Base-by-base conservation (phyloP, 2,329 filamentous ascomycete species). In the Chaetothyriales sp. region DNA sequence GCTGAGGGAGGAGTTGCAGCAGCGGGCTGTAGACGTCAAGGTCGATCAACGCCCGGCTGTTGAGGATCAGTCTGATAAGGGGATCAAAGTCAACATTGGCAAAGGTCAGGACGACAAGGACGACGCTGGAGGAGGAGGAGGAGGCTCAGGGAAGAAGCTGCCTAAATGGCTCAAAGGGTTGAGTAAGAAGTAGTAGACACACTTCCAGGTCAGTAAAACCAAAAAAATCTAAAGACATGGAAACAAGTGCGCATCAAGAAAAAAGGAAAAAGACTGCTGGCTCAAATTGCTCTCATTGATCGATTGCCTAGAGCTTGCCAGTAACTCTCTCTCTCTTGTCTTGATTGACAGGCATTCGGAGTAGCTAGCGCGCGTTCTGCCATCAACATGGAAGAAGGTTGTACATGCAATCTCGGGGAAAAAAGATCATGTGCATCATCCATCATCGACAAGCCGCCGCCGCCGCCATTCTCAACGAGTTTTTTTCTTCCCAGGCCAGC, bases 161-260 rank as follows among this genome's bases (percentile, higher is more conserved):
- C 83, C 83, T 18, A 87, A 85, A 64, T 86, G 84, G 77, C 66
- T 89, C 43, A 84, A 84, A 65, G 67, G 83, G 50, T 73, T 80
- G 26, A 79, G 78, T 6, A 88, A 85, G 75, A 88, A 86, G 70
- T 84, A 54, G 18, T 12, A 26, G 26, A 32, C 18, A 39, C n/a
- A n/a, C n/a, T n/a, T n/a, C n/a, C n/a, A n/a, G n/a, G n/a, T n/a
- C n/a, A n/a, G n/a, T n/a, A n/a, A n/a, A n/a, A n/a, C n/a, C n/a
- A n/a, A n/a, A n/a, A n/a, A n/a, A n/a, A n/a, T n/a, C n/a, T n/a
- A n/a, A n/a, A n/a, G n/a, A n/a, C n/a, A n/a, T n/a, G n/a, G n/a
- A n/a, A n/a, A n/a, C n/a, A n/a, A n/a, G n/a, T n/a, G n/a, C n/a
- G n/a, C n/a, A n/a, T n/a, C n/a, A 25, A 28, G 51, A 22, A n/a